Evolutionary conservation across 495 filamentous ascomycete genomes (phyloP).

Genomic region (Neurospora discreta): DNA sequence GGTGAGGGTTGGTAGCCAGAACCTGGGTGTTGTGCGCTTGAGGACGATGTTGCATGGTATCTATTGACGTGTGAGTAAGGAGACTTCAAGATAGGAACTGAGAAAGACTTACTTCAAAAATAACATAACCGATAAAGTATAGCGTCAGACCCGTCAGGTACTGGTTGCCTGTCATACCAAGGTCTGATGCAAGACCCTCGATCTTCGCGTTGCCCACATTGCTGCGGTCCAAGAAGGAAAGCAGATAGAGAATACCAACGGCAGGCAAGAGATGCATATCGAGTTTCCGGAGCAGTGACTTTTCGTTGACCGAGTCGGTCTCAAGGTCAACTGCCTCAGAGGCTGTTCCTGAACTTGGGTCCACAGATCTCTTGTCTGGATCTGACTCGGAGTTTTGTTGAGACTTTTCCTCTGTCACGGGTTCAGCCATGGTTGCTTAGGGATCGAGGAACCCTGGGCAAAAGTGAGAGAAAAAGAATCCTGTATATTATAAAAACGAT

Average conservation of each 20-base stretch:
- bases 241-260: slow-evolving; percentile 55
- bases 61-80: slow-evolving; percentile 16
- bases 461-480: neutral
- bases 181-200: slow-evolving; percentile 52
- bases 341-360: slow-evolving; percentile 5
- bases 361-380: slow-evolving; percentile 1
- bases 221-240: slow-evolving; percentile 65
- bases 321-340: slow-evolving; percentile 14
- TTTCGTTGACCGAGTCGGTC: slow-evolving; percentile 41
- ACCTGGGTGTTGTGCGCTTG: slow-evolving; percentile 55
- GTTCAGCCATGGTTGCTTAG: neutral
- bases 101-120: slow-evolving; percentile 25
- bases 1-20: slow-evolving; percentile 41
- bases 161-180: slow-evolving; percentile 60
- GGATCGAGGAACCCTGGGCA: neutral
- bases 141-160: slow-evolving; percentile 62
- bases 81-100: neutral
- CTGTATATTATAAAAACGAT: neutral
- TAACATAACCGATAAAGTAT: slow-evolving; percentile 68
- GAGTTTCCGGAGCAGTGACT: slow-evolving; percentile 51
- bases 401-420: neutral
- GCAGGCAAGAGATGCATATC: slow-evolving; percentile 55
- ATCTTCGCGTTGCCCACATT: slow-evolving; percentile 50
- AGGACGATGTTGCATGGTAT: slow-evolving; percentile 65
- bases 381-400: neutral